These are phyloP conservation scores for Bacidia gigantensis DNA, from an alignment of 495 filamentous ascomycete species.

Conservation along the genomic window DNA sequence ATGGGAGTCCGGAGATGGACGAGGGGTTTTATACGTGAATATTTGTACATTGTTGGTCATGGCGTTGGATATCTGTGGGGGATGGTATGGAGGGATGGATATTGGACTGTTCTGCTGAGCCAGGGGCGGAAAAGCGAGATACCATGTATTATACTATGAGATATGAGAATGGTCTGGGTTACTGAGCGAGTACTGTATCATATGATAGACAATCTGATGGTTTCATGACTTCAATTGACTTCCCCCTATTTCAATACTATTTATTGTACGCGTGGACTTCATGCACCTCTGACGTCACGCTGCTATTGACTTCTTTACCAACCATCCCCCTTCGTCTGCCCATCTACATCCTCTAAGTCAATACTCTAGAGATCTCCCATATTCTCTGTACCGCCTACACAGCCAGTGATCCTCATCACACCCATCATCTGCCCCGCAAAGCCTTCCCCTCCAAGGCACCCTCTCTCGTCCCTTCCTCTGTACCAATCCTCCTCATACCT, in stretches of 20 bases:
- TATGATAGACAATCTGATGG: neutral
- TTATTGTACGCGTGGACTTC: too few species aligned
- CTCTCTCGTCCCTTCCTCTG: neutral
- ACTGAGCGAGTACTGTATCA: neutral
- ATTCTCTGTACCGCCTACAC: too few species aligned
- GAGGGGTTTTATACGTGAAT: neutral
- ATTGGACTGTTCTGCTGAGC: neutral
- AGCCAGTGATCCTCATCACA: too few species aligned
- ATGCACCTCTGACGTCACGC: neutral
- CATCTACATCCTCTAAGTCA: too few species aligned
- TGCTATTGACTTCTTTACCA: neutral
- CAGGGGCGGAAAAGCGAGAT: neutral
- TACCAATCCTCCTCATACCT: neutral
- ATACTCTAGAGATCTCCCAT: too few species aligned
- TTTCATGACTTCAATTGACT: too few species aligned
- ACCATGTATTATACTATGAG: neutral
- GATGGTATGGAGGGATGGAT: too few species aligned
- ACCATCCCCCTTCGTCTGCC: neutral
- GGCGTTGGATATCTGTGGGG: neutral
- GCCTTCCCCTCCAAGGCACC: neutral
- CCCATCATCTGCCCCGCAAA: too few species aligned
- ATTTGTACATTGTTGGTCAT: neutral
- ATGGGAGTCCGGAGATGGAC: conserved; percentile 13
- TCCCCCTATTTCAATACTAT: too few species aligned
- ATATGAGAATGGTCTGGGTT: neutral